Percentiles rank a stretch among this genome's conserved stretches.
Evolutionary conservation across 139 green algal species (phyloP).

Genomic region (Spirogloea muscicola): DNA sequence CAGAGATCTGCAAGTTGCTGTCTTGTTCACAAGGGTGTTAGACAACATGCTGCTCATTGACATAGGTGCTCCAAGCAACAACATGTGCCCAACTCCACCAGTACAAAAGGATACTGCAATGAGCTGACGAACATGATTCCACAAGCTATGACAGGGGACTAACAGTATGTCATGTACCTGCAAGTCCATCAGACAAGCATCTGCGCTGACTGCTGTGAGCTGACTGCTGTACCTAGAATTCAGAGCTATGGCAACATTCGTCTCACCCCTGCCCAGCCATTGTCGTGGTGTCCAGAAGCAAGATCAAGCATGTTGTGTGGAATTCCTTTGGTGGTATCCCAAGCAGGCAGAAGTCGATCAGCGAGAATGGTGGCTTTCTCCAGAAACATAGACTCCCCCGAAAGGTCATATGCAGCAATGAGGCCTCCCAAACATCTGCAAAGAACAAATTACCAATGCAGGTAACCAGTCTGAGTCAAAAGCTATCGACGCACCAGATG

Average conservation of each 20-base stretch:
- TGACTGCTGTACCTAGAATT: background rate
- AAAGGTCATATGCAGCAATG: constrained; percentile 62
- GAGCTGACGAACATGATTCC: background rate
- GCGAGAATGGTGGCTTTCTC: constrained; percentile 55
- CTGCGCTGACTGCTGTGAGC: background rate
- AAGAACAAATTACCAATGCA: background rate
- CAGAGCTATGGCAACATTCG: background rate
- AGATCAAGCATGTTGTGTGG: constrained; percentile 61
- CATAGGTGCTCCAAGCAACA: background rate
- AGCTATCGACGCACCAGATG: background rate
- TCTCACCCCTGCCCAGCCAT: constrained; percentile 49
- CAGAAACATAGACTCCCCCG: constrained; percentile 49
- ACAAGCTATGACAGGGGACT: too few species aligned
- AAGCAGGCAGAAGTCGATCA: constrained; percentile 62
- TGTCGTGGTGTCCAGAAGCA: constrained; percentile 35
- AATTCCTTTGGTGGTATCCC: constrained; percentile 67
- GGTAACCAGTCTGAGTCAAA: background rate
- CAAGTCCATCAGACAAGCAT: background rate
- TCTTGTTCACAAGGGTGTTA: too few species aligned
- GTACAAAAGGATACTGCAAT: background rate
- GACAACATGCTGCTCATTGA: too few species aligned
- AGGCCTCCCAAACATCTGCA: constrained; percentile 57
- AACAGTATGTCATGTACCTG: background rate
- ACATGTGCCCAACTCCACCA: background rate
- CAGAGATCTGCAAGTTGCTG: too few species aligned